phyloP scores from a whole-genome alignment of 495 filamentous ascomycete species.

The Penicillium goetzii region DNA sequence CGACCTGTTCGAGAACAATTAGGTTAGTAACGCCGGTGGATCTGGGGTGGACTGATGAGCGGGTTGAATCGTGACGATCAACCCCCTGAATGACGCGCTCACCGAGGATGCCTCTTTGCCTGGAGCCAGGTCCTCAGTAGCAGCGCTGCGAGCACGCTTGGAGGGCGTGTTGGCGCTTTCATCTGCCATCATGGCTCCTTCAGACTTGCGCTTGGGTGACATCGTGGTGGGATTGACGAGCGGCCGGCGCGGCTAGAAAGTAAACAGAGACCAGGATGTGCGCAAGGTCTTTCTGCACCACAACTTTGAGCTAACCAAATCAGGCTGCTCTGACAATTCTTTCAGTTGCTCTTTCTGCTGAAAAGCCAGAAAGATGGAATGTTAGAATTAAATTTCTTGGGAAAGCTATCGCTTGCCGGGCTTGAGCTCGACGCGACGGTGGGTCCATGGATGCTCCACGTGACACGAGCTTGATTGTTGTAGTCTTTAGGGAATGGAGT shows the following conservation, averaged over 20 bases:
- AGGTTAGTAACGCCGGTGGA: slow-evolving; percentile 9
- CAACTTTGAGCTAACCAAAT: not conserved
- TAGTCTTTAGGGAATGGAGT: not conserved
- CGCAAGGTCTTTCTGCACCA: not conserved
- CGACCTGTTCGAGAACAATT: slow-evolving; percentile 14
- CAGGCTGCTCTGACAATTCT: not conserved
- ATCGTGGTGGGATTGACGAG: slow-evolving; percentile 6
- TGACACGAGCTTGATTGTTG: slow-evolving; percentile 12
- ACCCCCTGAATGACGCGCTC: slow-evolving; percentile 20
- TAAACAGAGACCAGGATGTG: not conserved
- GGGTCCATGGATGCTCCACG: slow-evolving; percentile 16
- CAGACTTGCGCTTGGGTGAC: slow-evolving; percentile 38
- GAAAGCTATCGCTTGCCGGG: slow-evolving; percentile 11
- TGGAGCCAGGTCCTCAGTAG: not conserved
- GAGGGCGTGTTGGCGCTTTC: slow-evolving; percentile 26
- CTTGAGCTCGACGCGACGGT: slow-evolving; percentile 22
- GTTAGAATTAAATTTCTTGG: not conserved
- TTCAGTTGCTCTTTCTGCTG: too few species aligned
- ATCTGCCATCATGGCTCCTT: slow-evolving; percentile 25
- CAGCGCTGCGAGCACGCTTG: slow-evolving; percentile 29
- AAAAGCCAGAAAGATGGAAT: not conserved
- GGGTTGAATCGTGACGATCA: slow-evolving; percentile 15
- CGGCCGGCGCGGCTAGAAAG: slow-evolving; percentile 4
- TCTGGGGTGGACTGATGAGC: slow-evolving; percentile 9
- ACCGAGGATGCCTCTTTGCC: slow-evolving; percentile 16